These are phyloP conservation scores for Euphorbia schlechtendalii DNA, from an alignment of 441 rosid species.

Conservation along the genomic window DNA sequence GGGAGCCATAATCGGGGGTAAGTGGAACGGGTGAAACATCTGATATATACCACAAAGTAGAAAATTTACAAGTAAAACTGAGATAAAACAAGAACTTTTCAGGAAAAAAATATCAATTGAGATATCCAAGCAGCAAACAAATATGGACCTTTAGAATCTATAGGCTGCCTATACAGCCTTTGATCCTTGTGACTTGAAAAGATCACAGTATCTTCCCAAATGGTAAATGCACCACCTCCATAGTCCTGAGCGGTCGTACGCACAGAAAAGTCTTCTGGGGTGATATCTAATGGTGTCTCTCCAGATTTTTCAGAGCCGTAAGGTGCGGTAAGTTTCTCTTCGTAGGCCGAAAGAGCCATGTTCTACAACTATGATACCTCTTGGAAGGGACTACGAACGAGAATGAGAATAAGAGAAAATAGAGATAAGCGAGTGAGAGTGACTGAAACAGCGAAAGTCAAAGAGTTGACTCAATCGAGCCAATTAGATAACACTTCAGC, in stretches of 20 bases:
- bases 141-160: slow-evolving; percentile 35
- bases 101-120: neutral
- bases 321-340: slow-evolving; percentile 45
- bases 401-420: slow-evolving; percentile 7
- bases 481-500: neutral
- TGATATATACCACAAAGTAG: slow-evolving; percentile 17
- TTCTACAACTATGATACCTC: neutral
- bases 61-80: slow-evolving; percentile 1
- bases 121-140: neutral
- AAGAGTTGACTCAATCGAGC: neutral
- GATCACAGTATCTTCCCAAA: slow-evolving; percentile 48
- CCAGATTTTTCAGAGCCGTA: slow-evolving; percentile 98
- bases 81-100: neutral
- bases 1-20: slow-evolving; percentile 69
- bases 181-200: slow-evolving; percentile 89
- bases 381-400: neutral
- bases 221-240: slow-evolving; percentile 83
- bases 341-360: slow-evolving; percentile 12
- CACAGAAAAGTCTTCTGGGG: slow-evolving; percentile 67
- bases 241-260: slow-evolving; percentile 80
- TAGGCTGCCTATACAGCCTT: slow-evolving; percentile 60
- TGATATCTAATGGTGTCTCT: slow-evolving; percentile 51
- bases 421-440: slow-evolving; percentile 31
- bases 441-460: slow-evolving; percentile 23
- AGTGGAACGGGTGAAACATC: slow-evolving; percentile 55